These are phyloP conservation scores for Fusarium chuoi DNA, from an alignment of 2,329 filamentous ascomycete genomes.

Conservation along the genomic window DNA sequence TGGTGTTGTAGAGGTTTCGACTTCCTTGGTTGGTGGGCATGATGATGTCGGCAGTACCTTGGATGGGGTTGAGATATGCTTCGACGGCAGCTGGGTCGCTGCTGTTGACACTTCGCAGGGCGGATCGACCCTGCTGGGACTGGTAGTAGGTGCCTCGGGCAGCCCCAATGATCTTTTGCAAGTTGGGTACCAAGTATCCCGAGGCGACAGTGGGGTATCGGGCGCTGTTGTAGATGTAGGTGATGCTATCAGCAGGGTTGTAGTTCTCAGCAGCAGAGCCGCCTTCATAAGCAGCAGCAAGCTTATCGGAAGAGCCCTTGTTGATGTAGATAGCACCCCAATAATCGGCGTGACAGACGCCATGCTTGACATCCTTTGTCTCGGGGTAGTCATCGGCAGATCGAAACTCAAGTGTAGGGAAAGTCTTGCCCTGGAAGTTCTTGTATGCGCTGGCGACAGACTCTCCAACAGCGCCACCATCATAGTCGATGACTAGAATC, in stretches of 20 bases:
- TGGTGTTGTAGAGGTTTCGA: conserved; percentile 51
- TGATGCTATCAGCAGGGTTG: conserved; percentile 47
- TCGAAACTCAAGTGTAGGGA: conserved; percentile 48
- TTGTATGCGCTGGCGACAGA: conserved; percentile 48
- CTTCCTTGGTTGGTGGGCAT: conserved; percentile 49
- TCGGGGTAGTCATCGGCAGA: conserved; percentile 41
- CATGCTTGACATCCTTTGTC: conserved; percentile 41
- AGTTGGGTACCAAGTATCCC: conserved; percentile 43
- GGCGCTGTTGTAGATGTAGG: conserved; percentile 51
- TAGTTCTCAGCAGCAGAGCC: conserved; percentile 41
- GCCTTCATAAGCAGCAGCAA: conserved; percentile 44
- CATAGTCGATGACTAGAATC: conserved; percentile 47
- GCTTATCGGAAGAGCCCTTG: conserved; percentile 46
- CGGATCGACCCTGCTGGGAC: conserved; percentile 32
- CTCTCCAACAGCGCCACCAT: conserved; percentile 47
- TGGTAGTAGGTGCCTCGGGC: conserved; percentile 43
- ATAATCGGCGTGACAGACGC: conserved; percentile 50
- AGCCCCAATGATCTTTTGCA: conserved; percentile 44
- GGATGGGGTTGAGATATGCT: conserved; percentile 50
- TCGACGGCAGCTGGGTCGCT: conserved; percentile 41
- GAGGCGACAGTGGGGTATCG: conserved; percentile 48
- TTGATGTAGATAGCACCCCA: conserved; percentile 52
- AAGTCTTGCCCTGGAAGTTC: conserved; percentile 44
- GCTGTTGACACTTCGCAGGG: conserved; percentile 35
- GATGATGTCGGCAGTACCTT: conserved; percentile 43